Evolutionary conservation across 2,329 filamentous ascomycete species (phyloP), one percentile per base, ranked within the genome.

Genomic region (Pseudopyrenochaeta lycopersici): DNA sequence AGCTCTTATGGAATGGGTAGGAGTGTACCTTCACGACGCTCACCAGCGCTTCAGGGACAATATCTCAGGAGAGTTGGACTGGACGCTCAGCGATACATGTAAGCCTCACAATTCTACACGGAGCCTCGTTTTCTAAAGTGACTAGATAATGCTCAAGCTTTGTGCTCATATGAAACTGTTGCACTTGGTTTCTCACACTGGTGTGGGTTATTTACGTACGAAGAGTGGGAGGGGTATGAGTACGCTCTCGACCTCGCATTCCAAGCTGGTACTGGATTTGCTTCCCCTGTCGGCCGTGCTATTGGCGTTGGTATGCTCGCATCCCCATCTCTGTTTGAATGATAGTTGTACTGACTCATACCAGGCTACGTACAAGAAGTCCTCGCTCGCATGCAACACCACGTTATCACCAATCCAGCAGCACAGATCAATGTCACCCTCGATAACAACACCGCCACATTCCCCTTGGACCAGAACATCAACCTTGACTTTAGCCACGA

Each of bases 401-500:
- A 90, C 64, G 70, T 80, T 40, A 81, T 82, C 53, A 73, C 71
- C 17, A 56, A 65, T 3, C 77, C 79, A 0, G 67, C 71, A 0
- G 79, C 74, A 0, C 77, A 81, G 50, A 73, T 81, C 76, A 91
- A 91, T 69, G 80, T 84, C n/a, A 91, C 89, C 0, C 82, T 91
- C 27, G 88, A 90, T 76, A 85, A 81, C 67, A 90, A 83, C 72
- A 82, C 82, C 0, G 78, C 79, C 31, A 92, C 89, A 0, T 93
- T 93, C 71, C 90, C 90, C 0, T 76, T 90, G 3, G 85, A 91
- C 68, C 90, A 93, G 70, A 83, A 80, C 18, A 79, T 93, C 14
- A 91, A 92, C 72, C 84, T 92, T 44, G 90, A 92, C 77, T 92
- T 92, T 72, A 88, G 85, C 14, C 90, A 93, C 72, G 90, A 93